A percentile compares a stretch with the other conserved stretches of the same genome.
These are phyloP conservation scores for Calocera cornea DNA, from an alignment of 768 basidiomycete species.

Conservation along the genomic window DNA sequence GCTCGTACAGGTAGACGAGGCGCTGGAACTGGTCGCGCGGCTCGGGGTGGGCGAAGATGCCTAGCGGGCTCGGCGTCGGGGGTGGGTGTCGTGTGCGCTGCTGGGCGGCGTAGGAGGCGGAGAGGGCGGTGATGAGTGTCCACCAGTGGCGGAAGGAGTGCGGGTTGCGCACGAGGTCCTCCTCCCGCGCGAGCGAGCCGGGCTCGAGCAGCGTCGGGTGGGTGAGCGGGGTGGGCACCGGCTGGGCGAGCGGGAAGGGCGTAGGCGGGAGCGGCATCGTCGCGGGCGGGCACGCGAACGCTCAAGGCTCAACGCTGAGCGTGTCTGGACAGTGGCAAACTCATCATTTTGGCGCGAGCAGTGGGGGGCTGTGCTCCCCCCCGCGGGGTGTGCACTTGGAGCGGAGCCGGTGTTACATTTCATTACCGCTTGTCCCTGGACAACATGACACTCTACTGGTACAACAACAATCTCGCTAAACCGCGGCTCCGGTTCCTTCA, in stretches of 20 bases:
- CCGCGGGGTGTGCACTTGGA: no score
- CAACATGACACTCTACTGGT: no score
- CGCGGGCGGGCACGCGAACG: slow-evolving; percentile 26
- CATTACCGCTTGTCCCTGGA: no score
- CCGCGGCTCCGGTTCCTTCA: no score
- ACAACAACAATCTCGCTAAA: no score
- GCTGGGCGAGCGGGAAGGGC: slow-evolving; percentile 72
- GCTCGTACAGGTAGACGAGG: slow-evolving; percentile 84
- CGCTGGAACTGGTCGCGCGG: slow-evolving; percentile 68
- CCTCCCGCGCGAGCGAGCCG: slow-evolving; percentile 75
- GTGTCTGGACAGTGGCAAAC: no score
- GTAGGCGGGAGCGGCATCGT: slow-evolving; percentile 37
- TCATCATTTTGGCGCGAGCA: no score
- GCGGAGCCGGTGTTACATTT: no score
- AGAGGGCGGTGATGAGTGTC: slow-evolving; percentile 62
- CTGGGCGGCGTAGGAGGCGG: slow-evolving; percentile 46
- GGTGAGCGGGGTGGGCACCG: slow-evolving; percentile 66
- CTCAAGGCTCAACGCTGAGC: no score
- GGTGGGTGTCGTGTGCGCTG: slow-evolving; percentile 43
- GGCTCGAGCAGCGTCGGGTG: slow-evolving; percentile 61
- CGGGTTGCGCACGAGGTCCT: slow-evolving; percentile 85
- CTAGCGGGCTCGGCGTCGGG: slow-evolving; percentile 34
- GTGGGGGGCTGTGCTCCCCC: no score
- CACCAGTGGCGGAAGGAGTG: slow-evolving; percentile 89
- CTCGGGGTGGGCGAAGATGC: slow-evolving; percentile 59